These are phyloP conservation scores for Puccinia polysora DNA, from an alignment of 1,284 basidiomycete genomes.

Conservation along the genomic window DNA sequence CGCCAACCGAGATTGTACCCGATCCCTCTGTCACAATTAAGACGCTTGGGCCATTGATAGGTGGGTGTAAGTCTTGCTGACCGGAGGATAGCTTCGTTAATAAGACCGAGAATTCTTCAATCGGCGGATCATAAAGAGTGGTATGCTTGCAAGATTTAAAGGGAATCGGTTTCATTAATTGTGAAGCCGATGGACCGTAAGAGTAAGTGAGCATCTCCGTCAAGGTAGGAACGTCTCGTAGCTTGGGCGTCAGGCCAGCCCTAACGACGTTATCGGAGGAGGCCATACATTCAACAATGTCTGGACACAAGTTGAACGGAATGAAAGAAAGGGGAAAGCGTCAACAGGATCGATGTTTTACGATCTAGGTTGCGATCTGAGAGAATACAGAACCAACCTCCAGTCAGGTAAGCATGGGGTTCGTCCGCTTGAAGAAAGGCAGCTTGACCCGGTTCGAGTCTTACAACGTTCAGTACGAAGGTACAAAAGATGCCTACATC, in stretches of 20 bases:
- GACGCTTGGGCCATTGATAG: slow-evolving; percentile 77
- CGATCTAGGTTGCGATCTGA: no score
- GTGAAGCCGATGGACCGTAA: slow-evolving; percentile 64
- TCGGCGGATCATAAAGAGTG: slow-evolving; percentile 84
- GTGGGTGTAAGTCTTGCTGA: slow-evolving; percentile 60
- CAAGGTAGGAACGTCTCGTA: slow-evolving; percentile 85
- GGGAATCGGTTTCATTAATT: slow-evolving; percentile 63
- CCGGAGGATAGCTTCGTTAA: slow-evolving; percentile 59
- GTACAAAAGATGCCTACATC: slow-evolving; percentile 94
- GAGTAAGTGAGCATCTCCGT: slow-evolving; percentile 81
- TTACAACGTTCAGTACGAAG: slow-evolving; percentile 82
- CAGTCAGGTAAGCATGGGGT: slow-evolving; percentile 91
- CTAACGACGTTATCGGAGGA: slow-evolving; percentile 97
- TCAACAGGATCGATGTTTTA: no score
- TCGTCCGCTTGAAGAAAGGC: slow-evolving; percentile 93
- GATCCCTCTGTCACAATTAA: slow-evolving; percentile 69
- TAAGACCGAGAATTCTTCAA: slow-evolving; percentile 87
- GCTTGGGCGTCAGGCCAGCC: slow-evolving; percentile 93
- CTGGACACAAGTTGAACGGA: slow-evolving; percentile 55
- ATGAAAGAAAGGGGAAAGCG: not conserved
- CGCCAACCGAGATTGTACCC: slow-evolving; percentile 58
- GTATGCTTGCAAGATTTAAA: slow-evolving; percentile 56
- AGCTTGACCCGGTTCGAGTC: slow-evolving; percentile 74
- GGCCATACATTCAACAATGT: slow-evolving; percentile 97
- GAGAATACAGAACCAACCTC: slow-evolving; percentile 61